A percentile compares a stretch with the other conserved stretches of the same genome.
Evolutionary conservation across 176 grass and related monocot genomes (phyloP).

Genomic region (Melocanna baccifera): DNA sequence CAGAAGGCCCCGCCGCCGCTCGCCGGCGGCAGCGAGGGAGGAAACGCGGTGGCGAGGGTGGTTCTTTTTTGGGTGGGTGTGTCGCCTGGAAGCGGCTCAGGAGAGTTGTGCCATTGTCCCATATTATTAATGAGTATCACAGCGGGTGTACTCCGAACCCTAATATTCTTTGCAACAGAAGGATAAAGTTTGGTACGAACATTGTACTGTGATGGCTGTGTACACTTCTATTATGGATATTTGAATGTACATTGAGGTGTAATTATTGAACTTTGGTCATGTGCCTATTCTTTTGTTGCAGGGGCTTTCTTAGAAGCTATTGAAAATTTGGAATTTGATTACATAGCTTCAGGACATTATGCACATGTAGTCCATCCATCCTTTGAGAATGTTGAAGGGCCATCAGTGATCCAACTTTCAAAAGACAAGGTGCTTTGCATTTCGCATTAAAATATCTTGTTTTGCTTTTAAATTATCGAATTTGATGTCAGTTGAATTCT

Average conservation of each 20-base stretch:
- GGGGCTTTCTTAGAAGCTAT: conserved; percentile 86
- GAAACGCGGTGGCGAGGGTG: too few relatives aligned
- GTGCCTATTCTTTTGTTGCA: conserved; percentile 29
- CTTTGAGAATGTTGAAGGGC: conserved; percentile 24
- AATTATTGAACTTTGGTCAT: not conserved
- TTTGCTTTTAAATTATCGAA: not conserved
- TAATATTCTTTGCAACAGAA: conserved; percentile 96
- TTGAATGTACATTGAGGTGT: not conserved
- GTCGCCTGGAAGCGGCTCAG: too few relatives aligned
- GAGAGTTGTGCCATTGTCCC: too few relatives aligned
- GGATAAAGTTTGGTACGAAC: conserved; percentile 88
- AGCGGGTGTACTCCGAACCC: conserved; percentile 82
- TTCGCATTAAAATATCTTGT: not conserved
- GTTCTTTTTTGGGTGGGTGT: too few relatives aligned
- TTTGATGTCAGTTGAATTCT: not conserved
- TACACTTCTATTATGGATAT: not conserved
- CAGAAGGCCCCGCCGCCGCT: too few relatives aligned
- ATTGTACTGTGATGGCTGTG: not conserved
- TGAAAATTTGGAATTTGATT: conserved; percentile 75
- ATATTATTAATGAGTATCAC: conserved; percentile 91
- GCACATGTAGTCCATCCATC: conserved; percentile 68
- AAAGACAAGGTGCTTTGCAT: conserved; percentile 55
- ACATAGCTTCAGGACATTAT: conserved; percentile 98
- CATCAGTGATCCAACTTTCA: conserved; percentile 72
- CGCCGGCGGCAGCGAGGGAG: too few relatives aligned